A percentile compares a stretch with the other conserved stretches of the same genome.
Conservation (phyloP, 106 monocot genomes). For the Xerophyta viscosa region DNA sequence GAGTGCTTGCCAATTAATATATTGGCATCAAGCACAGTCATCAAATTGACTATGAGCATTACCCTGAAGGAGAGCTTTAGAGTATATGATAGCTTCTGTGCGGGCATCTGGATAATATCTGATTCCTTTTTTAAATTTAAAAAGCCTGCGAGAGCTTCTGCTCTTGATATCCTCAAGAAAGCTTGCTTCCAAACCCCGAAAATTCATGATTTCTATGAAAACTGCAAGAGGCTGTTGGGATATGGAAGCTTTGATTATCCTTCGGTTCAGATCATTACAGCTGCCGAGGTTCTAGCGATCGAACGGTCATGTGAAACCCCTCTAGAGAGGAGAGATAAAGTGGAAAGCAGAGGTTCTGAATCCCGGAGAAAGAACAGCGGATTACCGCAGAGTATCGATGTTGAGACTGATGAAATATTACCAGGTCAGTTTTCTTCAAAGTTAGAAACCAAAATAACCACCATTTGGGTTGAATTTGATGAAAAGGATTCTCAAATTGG, state of each 20-base stretch:
- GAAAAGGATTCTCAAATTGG: slow-evolving; percentile 19
- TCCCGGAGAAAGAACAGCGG: neutral
- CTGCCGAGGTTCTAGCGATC: slow-evolving; percentile 19
- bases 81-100: slow-evolving; percentile 48
- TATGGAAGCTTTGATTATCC: slow-evolving; percentile 58
- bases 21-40: slow-evolving; percentile 4
- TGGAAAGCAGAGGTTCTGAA: neutral
- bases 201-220: slow-evolving; percentile 50
- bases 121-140: slow-evolving; percentile 8
- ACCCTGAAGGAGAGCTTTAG: slow-evolving; percentile 63
- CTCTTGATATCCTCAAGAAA: slow-evolving; percentile 31
- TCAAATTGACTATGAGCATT: slow-evolving; percentile 30
- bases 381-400: neutral
- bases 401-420: neutral
- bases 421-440: slow-evolving; percentile 22
- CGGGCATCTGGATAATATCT: slow-evolving; percentile 16
- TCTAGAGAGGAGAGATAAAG: neutral
- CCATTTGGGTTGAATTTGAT: slow-evolving; percentile 65
- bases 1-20: slow-evolving; percentile 12
- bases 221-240: slow-evolving; percentile 32
- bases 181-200: slow-evolving; percentile 28
- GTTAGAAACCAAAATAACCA: slow-evolving; percentile 70
- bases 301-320: slow-evolving; percentile 1
- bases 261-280: slow-evolving; percentile 33
- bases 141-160: slow-evolving; percentile 12